These are phyloP conservation scores for Schoenoplectus tabernaemontani DNA, from an alignment of 202 grass and related monocot species.

Conservation along the genomic window DNA sequence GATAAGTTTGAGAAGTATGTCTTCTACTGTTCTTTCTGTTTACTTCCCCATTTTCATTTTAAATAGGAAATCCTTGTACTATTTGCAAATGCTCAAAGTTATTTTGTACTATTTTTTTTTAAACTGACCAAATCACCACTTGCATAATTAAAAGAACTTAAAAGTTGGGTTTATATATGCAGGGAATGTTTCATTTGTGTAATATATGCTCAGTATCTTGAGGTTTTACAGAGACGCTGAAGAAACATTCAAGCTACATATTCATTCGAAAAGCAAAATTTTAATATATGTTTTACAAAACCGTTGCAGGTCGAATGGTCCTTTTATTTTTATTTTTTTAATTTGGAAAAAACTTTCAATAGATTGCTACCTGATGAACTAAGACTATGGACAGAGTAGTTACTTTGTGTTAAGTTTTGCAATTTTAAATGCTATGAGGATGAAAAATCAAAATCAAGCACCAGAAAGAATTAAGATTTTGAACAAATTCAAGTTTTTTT, in stretches of 20 bases:
- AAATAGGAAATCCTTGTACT: background rate
- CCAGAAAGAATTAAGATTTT: no score
- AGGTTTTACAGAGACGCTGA: background rate
- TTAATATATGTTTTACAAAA: background rate
- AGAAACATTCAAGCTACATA: background rate
- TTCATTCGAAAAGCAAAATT: background rate
- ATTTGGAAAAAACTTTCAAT: background rate
- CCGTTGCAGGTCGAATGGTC: slow-evolving; percentile 30
- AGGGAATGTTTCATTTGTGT: background rate
- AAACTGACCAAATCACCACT: background rate
- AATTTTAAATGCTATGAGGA: background rate
- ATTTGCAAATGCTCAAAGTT: slow-evolving; percentile 9
- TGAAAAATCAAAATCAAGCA: background rate
- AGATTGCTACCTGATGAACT: background rate
- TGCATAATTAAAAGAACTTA: background rate
- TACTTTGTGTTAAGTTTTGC: background rate
- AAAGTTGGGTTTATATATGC: background rate
- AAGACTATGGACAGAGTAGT: background rate
- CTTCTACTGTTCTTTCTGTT: slow-evolving; percentile 9
- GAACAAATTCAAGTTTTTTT: no score
- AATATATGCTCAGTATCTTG: background rate
- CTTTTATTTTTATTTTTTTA: slow-evolving; percentile 5
- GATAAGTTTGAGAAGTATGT: slow-evolving; percentile 43
- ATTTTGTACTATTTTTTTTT: background rate
- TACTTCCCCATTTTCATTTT: background rate